Percentiles rank a stretch among this genome's conserved stretches.
These are phyloP conservation scores for Cryptococcus amylolentus DNA, from an alignment of 1,284 basidiomycete genomes.

Conservation along the genomic window DNA sequence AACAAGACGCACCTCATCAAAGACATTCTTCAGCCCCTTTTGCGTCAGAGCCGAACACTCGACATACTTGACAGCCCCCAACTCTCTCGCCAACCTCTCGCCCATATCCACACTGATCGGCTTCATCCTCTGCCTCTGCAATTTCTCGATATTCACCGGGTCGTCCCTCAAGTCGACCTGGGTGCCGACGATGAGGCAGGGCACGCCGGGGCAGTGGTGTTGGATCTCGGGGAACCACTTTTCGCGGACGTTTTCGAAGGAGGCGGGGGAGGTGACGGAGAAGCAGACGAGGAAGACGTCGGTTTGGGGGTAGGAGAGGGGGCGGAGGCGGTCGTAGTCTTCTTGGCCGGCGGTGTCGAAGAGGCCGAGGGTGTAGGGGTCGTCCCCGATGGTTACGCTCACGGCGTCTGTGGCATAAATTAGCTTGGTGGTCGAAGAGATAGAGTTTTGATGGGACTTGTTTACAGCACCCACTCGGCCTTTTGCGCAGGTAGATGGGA, in stretches of 20 bases:
- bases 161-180: slow-evolving; percentile 98
- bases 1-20: slow-evolving; percentile 78
- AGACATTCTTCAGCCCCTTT: slow-evolving; percentile 99
- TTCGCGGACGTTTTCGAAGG: slow-evolving; percentile 99
- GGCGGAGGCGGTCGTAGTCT: slow-evolving; percentile 98
- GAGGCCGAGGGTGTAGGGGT: slow-evolving; percentile 95
- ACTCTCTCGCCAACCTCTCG: slow-evolving; percentile 87
- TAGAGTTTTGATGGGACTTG: background rate
- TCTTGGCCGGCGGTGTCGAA: slow-evolving; percentile 99
- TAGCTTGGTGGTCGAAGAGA: background rate
- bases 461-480: slow-evolving; percentile 3
- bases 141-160: slow-evolving; percentile 86
- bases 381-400: slow-evolving; percentile 99
- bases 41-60: slow-evolving; percentile 99
- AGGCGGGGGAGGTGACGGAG: slow-evolving; percentile 96
- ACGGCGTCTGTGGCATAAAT: slow-evolving; percentile 70
- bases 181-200: slow-evolving; percentile 97
- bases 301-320: slow-evolving; percentile 98
- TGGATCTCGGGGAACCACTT: slow-evolving; percentile 99
- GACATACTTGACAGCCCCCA: slow-evolving; percentile 98
- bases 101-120: slow-evolving; percentile 86
- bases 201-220: slow-evolving; percentile 99
- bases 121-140: slow-evolving; percentile 91
- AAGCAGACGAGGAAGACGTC: slow-evolving; percentile 99
- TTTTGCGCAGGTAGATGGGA: background rate